Percentiles rank a stretch among this genome's conserved stretches.
phyloP scores from a whole-genome alignment of 495 filamentous ascomycete genomes.

The Xylaria curta region DNA sequence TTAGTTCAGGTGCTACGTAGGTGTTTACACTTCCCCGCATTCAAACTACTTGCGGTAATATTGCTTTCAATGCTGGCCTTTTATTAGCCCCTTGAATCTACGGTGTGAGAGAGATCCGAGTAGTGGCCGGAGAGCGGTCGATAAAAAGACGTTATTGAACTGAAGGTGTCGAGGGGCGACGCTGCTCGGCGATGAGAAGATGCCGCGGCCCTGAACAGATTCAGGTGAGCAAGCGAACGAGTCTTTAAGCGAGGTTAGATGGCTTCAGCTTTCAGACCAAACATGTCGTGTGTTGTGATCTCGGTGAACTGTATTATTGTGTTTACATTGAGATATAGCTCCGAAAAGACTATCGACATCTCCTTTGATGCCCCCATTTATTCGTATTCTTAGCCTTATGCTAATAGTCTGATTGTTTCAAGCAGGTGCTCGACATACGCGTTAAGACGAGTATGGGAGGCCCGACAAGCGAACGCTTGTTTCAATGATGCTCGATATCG shows the following conservation, averaged over 20 bases:
- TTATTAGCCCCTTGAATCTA: slow-evolving; percentile 12
- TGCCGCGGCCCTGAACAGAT: neutral
- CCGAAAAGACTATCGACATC: neutral
- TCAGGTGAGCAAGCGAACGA: neutral
- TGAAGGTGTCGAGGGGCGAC: neutral
- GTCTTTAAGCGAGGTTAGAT: neutral
- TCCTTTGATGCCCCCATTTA: neutral
- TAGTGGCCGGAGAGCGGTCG: slow-evolving; percentile 9
- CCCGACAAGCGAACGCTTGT: slow-evolving; percentile 15
- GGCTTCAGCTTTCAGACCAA: slow-evolving; percentile 11
- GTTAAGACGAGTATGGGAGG: neutral
- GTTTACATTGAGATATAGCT: neutral
- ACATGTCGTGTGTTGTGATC: neutral
- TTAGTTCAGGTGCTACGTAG: neutral
- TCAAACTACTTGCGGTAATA: slow-evolving; percentile 4
- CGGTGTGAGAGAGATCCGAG: slow-evolving; percentile 1
- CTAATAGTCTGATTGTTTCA: slow-evolving; percentile 4
- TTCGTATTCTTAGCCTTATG: slow-evolving; percentile 11
- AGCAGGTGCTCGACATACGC: neutral
- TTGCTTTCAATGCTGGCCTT: neutral
- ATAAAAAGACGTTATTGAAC: neutral
- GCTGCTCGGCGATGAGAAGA: neutral
- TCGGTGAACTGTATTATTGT: neutral
- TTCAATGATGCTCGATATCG: slow-evolving; percentile 6
- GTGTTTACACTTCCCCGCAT: neutral